Conservation (phyloP, 208 protist species). For the Acanthamoeba castellanii region DNA sequence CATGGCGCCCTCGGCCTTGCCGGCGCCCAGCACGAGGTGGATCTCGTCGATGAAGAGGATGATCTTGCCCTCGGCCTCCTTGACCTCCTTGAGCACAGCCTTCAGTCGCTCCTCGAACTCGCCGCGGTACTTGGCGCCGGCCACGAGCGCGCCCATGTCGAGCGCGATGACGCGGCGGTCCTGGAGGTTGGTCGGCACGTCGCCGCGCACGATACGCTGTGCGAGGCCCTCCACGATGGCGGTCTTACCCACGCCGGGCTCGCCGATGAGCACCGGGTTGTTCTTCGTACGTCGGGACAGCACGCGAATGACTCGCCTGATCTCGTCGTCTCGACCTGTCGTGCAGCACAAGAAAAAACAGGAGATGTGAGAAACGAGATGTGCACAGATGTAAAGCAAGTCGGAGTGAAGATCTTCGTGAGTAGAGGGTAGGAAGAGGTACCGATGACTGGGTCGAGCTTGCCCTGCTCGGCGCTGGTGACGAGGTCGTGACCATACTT, state of each 20-base stretch:
- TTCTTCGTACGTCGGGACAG: constrained; percentile 99
- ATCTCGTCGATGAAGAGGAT: constrained; percentile 99
- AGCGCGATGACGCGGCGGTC: constrained; percentile 91
- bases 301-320: constrained; percentile 97
- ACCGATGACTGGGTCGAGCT: constrained; percentile 98
- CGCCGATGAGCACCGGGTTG: constrained; percentile 99
- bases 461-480: constrained; percentile 93
- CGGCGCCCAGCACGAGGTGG: constrained; percentile 98
- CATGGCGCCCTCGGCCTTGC: constrained; percentile 85
- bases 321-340: constrained; percentile 98
- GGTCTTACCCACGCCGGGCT: constrained; percentile 87
- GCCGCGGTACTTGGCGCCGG: constrained; percentile 99
- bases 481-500: constrained; percentile 98
- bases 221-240: constrained; percentile 96
- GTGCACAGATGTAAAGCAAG: too few relatives aligned
- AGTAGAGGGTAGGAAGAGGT: too few relatives aligned
- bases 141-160: constrained; percentile 98
- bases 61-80: constrained; percentile 94
- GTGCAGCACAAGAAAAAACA: too few relatives aligned
- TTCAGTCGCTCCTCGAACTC: constrained; percentile 99
- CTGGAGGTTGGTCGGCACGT: constrained; percentile 93
- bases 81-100: constrained; percentile 98
- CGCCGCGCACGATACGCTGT: constrained; percentile 92
- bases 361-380: too few relatives aligned
- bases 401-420: too few relatives aligned